phyloP scores from a whole-genome alignment of 2,329 filamentous ascomycete species.

The Biscogniauxia sp. region DNA sequence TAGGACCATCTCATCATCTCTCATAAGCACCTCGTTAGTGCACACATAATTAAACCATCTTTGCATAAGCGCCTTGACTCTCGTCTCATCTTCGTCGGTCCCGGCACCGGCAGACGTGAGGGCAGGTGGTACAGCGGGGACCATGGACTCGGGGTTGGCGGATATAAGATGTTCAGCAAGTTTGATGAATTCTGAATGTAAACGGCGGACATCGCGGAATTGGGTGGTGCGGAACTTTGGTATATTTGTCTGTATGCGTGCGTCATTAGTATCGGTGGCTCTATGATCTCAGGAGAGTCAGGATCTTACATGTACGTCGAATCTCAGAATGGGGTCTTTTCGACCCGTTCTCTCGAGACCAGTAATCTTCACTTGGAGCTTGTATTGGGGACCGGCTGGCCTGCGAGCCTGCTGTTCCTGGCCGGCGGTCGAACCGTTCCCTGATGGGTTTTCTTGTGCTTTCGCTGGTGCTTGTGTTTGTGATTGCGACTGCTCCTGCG shows the following conservation, averaged over 20 bases:
- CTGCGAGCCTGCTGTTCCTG: conserved; percentile 51
- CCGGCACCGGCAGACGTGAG: conserved; percentile 90
- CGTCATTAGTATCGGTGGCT: conserved; percentile 8
- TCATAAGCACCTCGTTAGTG: conserved; percentile 86
- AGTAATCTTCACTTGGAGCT: conserved; percentile 92
- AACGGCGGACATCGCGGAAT: conserved; percentile 92
- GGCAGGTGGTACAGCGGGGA: conserved; percentile 93
- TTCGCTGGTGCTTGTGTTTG: conserved; percentile 16
- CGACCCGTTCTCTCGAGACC: conserved; percentile 88
- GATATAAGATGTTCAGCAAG: conserved; percentile 95
- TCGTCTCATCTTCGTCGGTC: conserved; percentile 89
- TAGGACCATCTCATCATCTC: conserved; percentile 94
- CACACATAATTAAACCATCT: conserved; percentile 95
- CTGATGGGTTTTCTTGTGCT: conserved; percentile 12
- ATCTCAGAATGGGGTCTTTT: conserved; percentile 91
- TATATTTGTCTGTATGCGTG: conserved; percentile 77
- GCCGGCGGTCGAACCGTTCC: conserved; percentile 16
- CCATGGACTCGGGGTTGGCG: conserved; percentile 92
- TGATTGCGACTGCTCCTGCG: conserved; percentile 21
- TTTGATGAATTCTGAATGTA: conserved; percentile 94
- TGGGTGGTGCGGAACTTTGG: conserved; percentile 96
- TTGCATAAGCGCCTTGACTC: conserved; percentile 87
- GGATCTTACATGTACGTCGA: conserved; percentile 85
- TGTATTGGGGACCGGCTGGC: conserved; percentile 67
- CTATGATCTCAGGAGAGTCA: neutral